Percentiles rank a stretch among this genome's conserved stretches.
These are phyloP conservation scores for Boletus rufocinnamomeus DNA, from an alignment of 768 basidiomycete genomes.

Conservation along the genomic window DNA sequence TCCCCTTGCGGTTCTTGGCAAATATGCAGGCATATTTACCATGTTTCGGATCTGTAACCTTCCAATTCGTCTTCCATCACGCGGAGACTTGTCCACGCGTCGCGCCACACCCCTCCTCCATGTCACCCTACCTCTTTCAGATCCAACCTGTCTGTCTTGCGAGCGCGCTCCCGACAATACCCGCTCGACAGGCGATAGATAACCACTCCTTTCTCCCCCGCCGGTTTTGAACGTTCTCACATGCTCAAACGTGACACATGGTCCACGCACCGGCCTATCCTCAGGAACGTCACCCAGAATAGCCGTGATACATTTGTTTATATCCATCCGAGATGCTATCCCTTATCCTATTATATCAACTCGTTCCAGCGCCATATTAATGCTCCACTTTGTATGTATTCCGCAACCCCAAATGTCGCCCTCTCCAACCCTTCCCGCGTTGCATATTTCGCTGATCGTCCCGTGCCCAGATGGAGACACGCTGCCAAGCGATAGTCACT, in stretches of 20 bases:
- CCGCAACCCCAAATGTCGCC: not conserved
- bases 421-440: not conserved
- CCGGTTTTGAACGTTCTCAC: slow-evolving; percentile 4
- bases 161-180: not conserved
- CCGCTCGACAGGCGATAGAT: not conserved
- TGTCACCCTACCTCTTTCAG: not conserved
- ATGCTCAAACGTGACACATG: slow-evolving; percentile 20
- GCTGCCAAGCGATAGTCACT: not conserved
- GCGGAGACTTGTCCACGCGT: not conserved
- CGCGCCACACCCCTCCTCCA: slow-evolving; percentile 9
- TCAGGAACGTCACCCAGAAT: slow-evolving; percentile 26
- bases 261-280: slow-evolving; percentile 13
- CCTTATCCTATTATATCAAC: slow-evolving; percentile 15
- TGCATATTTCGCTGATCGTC: not conserved
- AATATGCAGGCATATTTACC: slow-evolving; percentile 4
- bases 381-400: not conserved
- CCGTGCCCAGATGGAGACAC: not conserved
- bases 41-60: slow-evolving; percentile 22
- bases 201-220: not conserved
- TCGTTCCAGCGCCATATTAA: slow-evolving; percentile 1
- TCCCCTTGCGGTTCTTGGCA: slow-evolving; percentile 16
- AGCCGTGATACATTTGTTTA: slow-evolving; percentile 15
- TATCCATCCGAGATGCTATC: slow-evolving; percentile 12
- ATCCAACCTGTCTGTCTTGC: not conserved
- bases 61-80: not conserved